Conservation (phyloP, 345 rosid species). For the Gossypium turneri region DNA sequence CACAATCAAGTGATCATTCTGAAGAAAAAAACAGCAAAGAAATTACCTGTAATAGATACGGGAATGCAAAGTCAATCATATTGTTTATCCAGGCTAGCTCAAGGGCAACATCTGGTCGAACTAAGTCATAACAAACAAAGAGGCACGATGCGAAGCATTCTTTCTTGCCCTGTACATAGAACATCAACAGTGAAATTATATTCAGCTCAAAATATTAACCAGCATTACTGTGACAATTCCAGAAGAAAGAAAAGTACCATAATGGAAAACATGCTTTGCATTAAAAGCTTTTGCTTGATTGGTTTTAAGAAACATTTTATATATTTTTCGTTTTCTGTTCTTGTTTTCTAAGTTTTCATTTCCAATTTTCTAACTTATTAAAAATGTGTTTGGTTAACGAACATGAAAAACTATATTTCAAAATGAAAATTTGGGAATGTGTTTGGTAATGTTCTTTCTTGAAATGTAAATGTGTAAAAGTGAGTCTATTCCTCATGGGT, state of each 20-base stretch:
- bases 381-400: not conserved
- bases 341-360: not conserved
- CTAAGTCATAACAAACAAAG: constrained; percentile 84
- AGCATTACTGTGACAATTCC: not conserved
- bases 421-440: not conserved
- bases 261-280: not conserved
- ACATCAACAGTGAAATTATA: constrained; percentile 5
- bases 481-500: not conserved
- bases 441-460: not conserved
- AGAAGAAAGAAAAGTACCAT: not conserved
- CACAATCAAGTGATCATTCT: not conserved
- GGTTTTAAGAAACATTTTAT: not conserved
- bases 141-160: constrained; percentile 94
- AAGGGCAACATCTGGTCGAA: constrained; percentile 78
- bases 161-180: constrained; percentile 61
- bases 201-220: not conserved
- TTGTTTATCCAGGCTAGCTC: constrained; percentile 93
- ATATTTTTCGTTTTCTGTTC: not conserved
- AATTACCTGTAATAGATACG: constrained; percentile 71
- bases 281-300: not conserved
- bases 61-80: constrained; percentile 87
- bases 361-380: not conserved
- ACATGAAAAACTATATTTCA: not conserved
- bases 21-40: not conserved
- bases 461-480: not conserved